Conservation (phyloP, 352 stramenopile species). For the Phytopythium ostracodes region DNA sequence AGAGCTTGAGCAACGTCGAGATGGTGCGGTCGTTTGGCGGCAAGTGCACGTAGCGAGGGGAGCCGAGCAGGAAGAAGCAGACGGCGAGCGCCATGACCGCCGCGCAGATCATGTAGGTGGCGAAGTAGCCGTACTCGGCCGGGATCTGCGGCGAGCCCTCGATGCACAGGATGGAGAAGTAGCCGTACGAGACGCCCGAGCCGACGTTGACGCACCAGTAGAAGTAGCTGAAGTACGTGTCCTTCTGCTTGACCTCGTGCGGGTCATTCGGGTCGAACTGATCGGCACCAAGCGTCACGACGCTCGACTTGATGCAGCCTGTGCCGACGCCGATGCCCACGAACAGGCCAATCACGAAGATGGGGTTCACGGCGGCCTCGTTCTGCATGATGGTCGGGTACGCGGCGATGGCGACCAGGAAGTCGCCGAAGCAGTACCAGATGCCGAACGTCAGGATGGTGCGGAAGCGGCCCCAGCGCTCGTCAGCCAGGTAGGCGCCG, state of each 20-base stretch:
- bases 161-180: conserved; percentile 69
- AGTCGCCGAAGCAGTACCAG: conserved; percentile 59
- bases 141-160: conserved; percentile 63
- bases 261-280: conserved; percentile 49
- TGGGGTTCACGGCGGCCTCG: conserved; percentile 29
- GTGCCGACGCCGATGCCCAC: conserved; percentile 37
- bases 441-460: conserved; percentile 57
- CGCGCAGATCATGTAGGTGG: conserved; percentile 57
- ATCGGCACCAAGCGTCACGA: conserved; percentile 52
- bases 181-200: conserved; percentile 63
- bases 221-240: conserved; percentile 78
- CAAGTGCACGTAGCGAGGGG: conserved; percentile 44
- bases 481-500: conserved; percentile 51
- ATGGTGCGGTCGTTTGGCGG: conserved; percentile 30
- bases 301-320: conserved; percentile 52
- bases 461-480: conserved; percentile 55
- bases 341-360: conserved; percentile 61
- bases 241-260: conserved; percentile 38
- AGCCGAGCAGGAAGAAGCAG: conserved; percentile 28
- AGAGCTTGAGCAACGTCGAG: conserved; percentile 33
- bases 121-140: conserved; percentile 74
- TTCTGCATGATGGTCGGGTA: conserved; percentile 47
- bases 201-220: conserved; percentile 81
- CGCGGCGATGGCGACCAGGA: conserved; percentile 51
- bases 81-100: conserved; percentile 34